Evolutionary conservation across 305 asterid genomes (phyloP).

Genomic region (Fraxinus baroniana): DNA sequence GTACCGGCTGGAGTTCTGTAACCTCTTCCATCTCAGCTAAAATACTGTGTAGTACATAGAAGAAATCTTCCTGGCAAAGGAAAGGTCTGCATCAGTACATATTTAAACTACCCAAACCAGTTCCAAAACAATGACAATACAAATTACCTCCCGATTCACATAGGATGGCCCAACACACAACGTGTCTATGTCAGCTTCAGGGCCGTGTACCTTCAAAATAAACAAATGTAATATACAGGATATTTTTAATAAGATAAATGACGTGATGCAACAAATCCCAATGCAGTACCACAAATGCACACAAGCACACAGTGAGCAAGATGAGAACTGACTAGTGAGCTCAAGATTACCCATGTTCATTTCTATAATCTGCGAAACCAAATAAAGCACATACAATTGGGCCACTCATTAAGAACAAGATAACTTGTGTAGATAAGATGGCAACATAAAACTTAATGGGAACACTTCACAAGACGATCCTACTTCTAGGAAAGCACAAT

Average conservation of each 20-base stretch:
- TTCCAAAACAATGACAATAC: neutral
- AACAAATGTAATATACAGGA: neutral
- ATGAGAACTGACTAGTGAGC: neutral
- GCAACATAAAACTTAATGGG: neutral
- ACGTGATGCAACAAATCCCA: neutral
- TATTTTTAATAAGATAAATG: neutral
- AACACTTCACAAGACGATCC: neutral
- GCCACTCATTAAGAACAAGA: neutral
- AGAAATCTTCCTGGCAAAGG: constrained; percentile 70
- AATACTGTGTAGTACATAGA: constrained; percentile 63
- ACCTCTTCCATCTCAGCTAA: constrained; percentile 73
- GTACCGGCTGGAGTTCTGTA: constrained; percentile 89
- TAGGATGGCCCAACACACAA: constrained; percentile 93
- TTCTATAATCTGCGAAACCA: neutral
- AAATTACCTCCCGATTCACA: constrained; percentile 65
- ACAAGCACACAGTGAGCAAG: neutral
- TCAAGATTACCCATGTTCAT: neutral
- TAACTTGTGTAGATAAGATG: neutral
- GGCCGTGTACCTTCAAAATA: constrained; percentile 74
- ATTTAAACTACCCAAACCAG: neutral
- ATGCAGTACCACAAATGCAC: neutral
- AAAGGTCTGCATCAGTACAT: constrained; percentile 20
- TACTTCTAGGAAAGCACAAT: neutral
- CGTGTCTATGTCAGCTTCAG: constrained; percentile 93
- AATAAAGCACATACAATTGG: neutral